Percentiles rank a stretch among this genome's conserved stretches.
Evolutionary conservation across 108 stramenopile genomes (phyloP).

Genomic region (Halocafeteria seosinensis): DNA sequence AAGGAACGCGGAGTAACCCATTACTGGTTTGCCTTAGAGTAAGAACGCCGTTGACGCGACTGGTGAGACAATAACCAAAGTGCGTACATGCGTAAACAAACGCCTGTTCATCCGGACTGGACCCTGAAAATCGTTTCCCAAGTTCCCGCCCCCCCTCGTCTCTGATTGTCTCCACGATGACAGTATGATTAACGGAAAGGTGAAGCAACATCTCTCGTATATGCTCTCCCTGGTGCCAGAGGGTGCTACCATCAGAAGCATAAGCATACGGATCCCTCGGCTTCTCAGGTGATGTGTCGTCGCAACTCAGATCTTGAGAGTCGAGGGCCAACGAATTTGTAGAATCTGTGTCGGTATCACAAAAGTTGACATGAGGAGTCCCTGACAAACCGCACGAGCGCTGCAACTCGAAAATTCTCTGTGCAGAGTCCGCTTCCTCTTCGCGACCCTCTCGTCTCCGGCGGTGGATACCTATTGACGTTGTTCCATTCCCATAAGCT

Average conservation of each 20-base stretch:
- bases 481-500: conserved; percentile 16
- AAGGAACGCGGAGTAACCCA: neutral
- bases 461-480: conserved; percentile 1
- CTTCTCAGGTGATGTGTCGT: neutral
- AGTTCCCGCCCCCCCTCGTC: conserved; percentile 10
- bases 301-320: neutral
- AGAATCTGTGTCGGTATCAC: neutral
- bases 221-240: neutral
- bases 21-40: neutral
- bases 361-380: neutral
- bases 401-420: neutral
- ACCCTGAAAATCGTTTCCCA: conserved; percentile 19
- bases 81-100: conserved; percentile 33
- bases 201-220: neutral
- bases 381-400: neutral
- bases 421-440: neutral
- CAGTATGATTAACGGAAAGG: conserved; percentile 32
- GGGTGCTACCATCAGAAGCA: neutral
- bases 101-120: conserved; percentile 42
- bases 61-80: conserved; percentile 29
- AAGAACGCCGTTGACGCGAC: conserved; percentile 10
- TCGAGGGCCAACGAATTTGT: neutral
- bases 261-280: neutral
- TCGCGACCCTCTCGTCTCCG: neutral
- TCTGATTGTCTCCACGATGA: conserved; percentile 26